These are phyloP conservation scores for Orobanche coerulescens DNA, from an alignment of 257 asterid genomes.

Conservation along the genomic window DNA sequence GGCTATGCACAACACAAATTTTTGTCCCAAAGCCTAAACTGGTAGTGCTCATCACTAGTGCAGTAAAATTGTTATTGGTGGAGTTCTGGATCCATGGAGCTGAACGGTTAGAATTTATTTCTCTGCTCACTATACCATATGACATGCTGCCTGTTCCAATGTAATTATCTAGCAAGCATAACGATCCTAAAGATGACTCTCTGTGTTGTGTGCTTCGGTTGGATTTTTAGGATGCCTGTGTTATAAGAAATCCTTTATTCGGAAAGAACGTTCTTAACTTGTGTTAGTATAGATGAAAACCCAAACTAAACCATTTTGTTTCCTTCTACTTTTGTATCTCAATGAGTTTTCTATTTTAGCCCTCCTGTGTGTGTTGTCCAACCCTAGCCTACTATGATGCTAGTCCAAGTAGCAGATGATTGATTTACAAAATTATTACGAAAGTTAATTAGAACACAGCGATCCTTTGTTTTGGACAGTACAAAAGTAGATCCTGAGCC, in stretches of 20 bases:
- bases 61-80: slow-evolving; percentile 19
- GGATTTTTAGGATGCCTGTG: slow-evolving; percentile 15
- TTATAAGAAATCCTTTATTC: not conserved
- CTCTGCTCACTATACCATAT: slow-evolving; percentile 13
- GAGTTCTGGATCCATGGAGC: slow-evolving; percentile 18
- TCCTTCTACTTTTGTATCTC: too few relatives aligned
- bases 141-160: slow-evolving; percentile 13
- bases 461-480: too few relatives aligned
- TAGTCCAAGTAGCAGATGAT: too few relatives aligned
- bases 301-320: too few relatives aligned
- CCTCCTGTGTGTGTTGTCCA: too few relatives aligned
- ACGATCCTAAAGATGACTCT: slow-evolving; percentile 15
- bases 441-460: not conserved
- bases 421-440: not conserved
- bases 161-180: slow-evolving; percentile 21
- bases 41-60: slow-evolving; percentile 24
- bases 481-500: too few relatives aligned
- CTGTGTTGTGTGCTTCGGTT: slow-evolving; percentile 22
- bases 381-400: too few relatives aligned
- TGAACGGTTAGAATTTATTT: slow-evolving; percentile 19
- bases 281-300: not conserved
- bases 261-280: not conserved
- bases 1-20: slow-evolving; percentile 54
- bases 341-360: too few relatives aligned
- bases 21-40: slow-evolving; percentile 30